These are phyloP conservation scores for Plenodomus tracheiphilus DNA, from an alignment of 2,329 filamentous ascomycete species.

Conservation along the genomic window DNA sequence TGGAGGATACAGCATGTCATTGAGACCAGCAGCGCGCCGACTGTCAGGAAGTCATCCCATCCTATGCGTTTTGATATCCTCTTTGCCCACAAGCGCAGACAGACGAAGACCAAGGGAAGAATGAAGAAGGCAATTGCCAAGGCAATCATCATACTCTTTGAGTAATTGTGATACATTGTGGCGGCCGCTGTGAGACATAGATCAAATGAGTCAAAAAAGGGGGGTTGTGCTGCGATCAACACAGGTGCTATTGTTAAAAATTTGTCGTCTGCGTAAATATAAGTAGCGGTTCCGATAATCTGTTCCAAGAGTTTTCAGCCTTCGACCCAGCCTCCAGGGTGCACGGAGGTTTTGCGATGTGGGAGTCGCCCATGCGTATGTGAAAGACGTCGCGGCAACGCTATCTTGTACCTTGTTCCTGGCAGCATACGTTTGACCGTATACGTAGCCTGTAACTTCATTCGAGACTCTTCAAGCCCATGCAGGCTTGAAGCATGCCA, in stretches of 20 bases:
- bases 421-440: not conserved
- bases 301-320: not conserved
- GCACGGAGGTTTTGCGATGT: not conserved
- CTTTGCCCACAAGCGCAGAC: conserved; percentile 29
- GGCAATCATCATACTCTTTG: conserved; percentile 22
- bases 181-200: not conserved
- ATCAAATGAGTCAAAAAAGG: not conserved
- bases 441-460: not conserved
- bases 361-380: not conserved
- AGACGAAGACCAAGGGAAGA: conserved; percentile 18
- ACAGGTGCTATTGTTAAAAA: not conserved
- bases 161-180: conserved; percentile 28
- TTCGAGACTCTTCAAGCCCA: not conserved
- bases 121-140: conserved; percentile 23
- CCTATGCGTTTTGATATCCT: conserved; percentile 18
- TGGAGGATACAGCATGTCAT: conserved; percentile 25
- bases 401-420: not conserved
- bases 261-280: not conserved
- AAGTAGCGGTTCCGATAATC: not conserved
- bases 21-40: conserved; percentile 26
- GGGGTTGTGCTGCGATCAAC: not conserved
- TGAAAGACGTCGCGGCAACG: not conserved
- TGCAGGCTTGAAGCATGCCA: no score
- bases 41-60: conserved; percentile 26
- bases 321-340: not conserved